A percentile compares a stretch with the other conserved stretches of the same genome.
Conservation (phyloP, 1,284 basidiomycete genomes). For the Austroboletus niveus region DNA sequence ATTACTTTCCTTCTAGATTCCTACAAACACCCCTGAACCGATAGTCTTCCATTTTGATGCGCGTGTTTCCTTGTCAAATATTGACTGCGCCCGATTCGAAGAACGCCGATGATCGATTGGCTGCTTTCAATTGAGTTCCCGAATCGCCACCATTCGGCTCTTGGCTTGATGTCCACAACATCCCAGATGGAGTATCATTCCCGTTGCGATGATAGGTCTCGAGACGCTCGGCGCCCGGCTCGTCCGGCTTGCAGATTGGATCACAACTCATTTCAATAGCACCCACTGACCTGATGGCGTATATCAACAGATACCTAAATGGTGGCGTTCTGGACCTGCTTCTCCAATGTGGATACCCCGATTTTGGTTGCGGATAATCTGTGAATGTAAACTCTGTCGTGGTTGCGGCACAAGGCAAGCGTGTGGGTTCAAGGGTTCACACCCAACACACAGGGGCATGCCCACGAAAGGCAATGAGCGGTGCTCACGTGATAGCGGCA, state of each 20-base stretch:
- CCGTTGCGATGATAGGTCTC: slow-evolving; percentile 8
- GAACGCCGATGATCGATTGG: slow-evolving; percentile 11
- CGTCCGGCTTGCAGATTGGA: neutral
- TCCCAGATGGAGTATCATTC: slow-evolving; percentile 12
- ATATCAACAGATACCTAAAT: slow-evolving; percentile 3
- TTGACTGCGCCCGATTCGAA: slow-evolving; percentile 32
- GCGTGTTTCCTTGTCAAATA: slow-evolving; percentile 34
- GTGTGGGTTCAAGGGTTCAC: slow-evolving; percentile 5
- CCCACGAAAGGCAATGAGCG: neutral
- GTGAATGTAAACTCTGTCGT: slow-evolving; percentile 12
- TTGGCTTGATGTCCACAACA: slow-evolving; percentile 1
- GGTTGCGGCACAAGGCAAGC: neutral
- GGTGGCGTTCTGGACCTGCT: slow-evolving; percentile 4
- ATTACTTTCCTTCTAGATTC: slow-evolving; percentile 19
- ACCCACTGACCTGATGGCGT: slow-evolving; percentile 13
- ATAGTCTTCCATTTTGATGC: slow-evolving; percentile 35
- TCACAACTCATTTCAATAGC: slow-evolving; percentile 4
- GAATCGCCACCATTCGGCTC: slow-evolving; percentile 8
- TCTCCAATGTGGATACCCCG: neutral
- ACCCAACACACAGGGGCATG: slow-evolving; percentile 12
- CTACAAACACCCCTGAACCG: slow-evolving; percentile 25
- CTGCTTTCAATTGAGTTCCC: slow-evolving; percentile 16
- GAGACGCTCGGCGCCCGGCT: slow-evolving; percentile 10
- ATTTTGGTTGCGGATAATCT: slow-evolving; percentile 9
- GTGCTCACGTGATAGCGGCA: neutral